These are phyloP conservation scores for Schwanniomyces pseudopolymorphus DNA, from an alignment of 805 yeast species.

Conservation along the genomic window DNA sequence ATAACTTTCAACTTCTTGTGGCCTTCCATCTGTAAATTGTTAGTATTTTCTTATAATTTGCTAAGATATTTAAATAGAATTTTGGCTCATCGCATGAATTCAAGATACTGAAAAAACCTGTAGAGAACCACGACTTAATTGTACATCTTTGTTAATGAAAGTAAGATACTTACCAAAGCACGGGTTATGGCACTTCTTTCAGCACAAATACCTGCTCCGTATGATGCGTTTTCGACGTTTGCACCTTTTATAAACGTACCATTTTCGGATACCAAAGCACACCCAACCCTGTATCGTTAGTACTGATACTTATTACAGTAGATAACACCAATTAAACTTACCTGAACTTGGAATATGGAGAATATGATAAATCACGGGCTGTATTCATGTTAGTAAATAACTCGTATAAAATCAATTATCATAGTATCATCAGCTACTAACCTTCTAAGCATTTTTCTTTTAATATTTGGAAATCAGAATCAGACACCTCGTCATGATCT, in stretches of 20 bases:
- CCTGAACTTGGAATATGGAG: constrained; percentile 72
- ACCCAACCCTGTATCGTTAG: constrained; percentile 63
- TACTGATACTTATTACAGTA: not conserved
- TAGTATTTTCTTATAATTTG: constrained; percentile 7
- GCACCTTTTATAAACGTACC: constrained; percentile 67
- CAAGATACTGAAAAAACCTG: too few relatives aligned
- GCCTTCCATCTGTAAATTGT: constrained; percentile 34
- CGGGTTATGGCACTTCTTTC: constrained; percentile 38
- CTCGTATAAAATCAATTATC: too few relatives aligned
- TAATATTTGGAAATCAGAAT: constrained; percentile 18
- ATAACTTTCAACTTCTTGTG: constrained; percentile 51
- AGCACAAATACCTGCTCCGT: constrained; percentile 54
- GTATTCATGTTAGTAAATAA: not conserved
- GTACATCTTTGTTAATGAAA: not conserved
- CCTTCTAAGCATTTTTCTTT: constrained; percentile 18
- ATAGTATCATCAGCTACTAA: constrained; percentile 9
- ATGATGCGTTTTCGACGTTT: constrained; percentile 91
- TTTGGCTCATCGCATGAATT: too few relatives aligned
- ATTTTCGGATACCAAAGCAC: constrained; percentile 56
- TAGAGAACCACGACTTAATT: too few relatives aligned
- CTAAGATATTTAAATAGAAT: too few relatives aligned
- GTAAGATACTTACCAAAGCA: constrained; percentile 27
- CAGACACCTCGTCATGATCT: constrained; percentile 16
- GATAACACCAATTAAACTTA: constrained; percentile 14
- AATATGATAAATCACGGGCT: constrained; percentile 56